Evolutionary conservation across 2,329 filamentous ascomycete genomes (phyloP).

Genomic region (Sporothrix mexicana): DNA sequence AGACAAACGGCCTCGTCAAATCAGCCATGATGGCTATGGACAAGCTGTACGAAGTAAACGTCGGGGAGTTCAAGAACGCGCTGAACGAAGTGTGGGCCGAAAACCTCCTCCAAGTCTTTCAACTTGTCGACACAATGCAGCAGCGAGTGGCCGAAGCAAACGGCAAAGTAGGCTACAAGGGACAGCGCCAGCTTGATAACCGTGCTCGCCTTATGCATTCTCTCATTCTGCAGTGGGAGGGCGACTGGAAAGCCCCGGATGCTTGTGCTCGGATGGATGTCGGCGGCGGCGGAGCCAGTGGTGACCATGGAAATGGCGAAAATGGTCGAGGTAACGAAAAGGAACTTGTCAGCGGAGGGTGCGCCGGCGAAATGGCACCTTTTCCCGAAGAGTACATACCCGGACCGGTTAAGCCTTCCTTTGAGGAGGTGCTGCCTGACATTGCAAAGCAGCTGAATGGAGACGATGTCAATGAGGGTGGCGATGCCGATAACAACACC

Average conservation of each 20-base stretch:
- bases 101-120: not conserved
- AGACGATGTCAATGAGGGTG: not conserved
- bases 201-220: not conserved
- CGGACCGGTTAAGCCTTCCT: not conserved
- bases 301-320: not conserved
- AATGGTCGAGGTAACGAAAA: too few species aligned
- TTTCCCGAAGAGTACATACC: constrained; percentile 27
- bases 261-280: not conserved
- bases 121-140: constrained; percentile 14
- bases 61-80: not conserved
- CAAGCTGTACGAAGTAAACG: not conserved
- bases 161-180: not conserved
- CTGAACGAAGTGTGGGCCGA: not conserved
- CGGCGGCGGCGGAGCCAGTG: not conserved
- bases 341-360: too few species aligned
- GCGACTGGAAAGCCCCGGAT: constrained; percentile 25
- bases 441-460: not conserved
- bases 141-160: not conserved
- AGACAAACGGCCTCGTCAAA: constrained; percentile 20
- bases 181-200: not conserved
- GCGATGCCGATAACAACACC: not conserved
- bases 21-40: constrained; percentile 25
- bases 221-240: constrained; percentile 16
- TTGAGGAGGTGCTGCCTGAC: constrained; percentile 18
- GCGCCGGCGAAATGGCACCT: not conserved